A percentile compares a stretch with the other conserved stretches of the same genome.
phyloP scores from a whole-genome alignment of 192 early-diverging fungal species.

The Spizellomyces punctatus region DNA sequence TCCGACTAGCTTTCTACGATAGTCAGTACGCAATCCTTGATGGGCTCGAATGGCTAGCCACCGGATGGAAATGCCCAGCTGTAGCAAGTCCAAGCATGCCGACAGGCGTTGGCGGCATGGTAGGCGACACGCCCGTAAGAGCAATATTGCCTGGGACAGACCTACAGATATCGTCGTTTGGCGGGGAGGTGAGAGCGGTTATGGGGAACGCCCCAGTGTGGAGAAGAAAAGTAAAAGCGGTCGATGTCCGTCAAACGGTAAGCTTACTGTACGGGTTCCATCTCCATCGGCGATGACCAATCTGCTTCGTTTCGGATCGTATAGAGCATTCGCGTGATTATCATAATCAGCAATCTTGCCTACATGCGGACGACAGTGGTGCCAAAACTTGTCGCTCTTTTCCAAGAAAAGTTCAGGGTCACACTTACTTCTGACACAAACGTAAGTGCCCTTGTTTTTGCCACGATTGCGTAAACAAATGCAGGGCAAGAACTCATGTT shows the following conservation, averaged over 20 bases:
- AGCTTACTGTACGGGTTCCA: constrained; percentile 9
- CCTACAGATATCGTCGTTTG: not conserved
- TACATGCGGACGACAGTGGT: constrained; percentile 73
- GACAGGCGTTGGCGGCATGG: not conserved
- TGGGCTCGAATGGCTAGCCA: constrained; percentile 62
- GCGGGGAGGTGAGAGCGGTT: not conserved
- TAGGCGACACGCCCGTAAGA: not conserved
- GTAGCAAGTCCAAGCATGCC: not conserved
- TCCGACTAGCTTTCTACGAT: constrained; percentile 58
- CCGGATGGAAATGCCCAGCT: constrained; percentile 24
- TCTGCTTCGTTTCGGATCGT: not conserved
- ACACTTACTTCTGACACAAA: not conserved
- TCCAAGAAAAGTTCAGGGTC: constrained; percentile 68
- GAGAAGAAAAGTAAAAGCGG: constrained; percentile 29
- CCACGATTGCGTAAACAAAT: too few species aligned
- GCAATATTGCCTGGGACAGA: constrained; percentile 3
- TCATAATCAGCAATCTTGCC: constrained; percentile 82
- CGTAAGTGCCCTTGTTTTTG: not conserved
- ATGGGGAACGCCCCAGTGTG: constrained; percentile 28
- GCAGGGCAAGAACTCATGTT: too few species aligned
- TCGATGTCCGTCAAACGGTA: constrained; percentile 36
- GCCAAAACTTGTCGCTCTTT: constrained; percentile 72
- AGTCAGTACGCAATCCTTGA: constrained; percentile 78
- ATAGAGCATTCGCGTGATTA: constrained; percentile 60
- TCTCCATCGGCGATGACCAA: not conserved